Conservation (phyloP, 768 basidiomycete species). For the Gautieria morchelliformis region DNA sequence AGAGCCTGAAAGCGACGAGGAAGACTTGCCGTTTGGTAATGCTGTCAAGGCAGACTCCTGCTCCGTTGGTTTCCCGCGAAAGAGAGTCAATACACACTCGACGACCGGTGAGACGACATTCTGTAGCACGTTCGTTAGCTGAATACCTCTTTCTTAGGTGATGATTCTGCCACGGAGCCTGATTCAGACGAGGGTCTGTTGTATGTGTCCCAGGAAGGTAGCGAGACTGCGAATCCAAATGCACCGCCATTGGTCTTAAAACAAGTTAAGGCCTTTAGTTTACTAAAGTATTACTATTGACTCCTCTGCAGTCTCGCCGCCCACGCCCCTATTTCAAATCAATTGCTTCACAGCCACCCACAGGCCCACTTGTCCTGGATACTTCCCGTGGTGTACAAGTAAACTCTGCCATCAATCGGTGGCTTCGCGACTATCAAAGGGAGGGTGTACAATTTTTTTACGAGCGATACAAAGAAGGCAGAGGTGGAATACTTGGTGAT, state of each 20-base stretch:
- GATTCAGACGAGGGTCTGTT: slow-evolving; percentile 25
- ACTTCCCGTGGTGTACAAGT: slow-evolving; percentile 36
- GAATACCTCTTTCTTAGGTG: background rate
- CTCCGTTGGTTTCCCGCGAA: background rate
- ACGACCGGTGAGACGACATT: background rate
- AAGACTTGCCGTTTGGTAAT: background rate
- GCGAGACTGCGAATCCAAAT: slow-evolving; percentile 27
- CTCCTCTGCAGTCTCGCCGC: slow-evolving; percentile 24
- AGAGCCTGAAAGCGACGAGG: slow-evolving; percentile 5
- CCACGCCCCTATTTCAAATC: slow-evolving; percentile 51
- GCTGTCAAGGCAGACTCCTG: background rate
- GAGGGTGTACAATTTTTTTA: slow-evolving; percentile 81
- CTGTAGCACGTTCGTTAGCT: background rate
- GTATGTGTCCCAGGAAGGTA: background rate
- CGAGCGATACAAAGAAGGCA: slow-evolving; percentile 50
- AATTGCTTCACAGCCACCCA: slow-evolving; percentile 29
- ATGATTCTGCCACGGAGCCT: slow-evolving; percentile 38
- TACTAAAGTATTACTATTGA: background rate
- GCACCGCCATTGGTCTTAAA: background rate
- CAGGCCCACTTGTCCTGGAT: slow-evolving; percentile 45
- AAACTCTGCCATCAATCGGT: slow-evolving; percentile 69
- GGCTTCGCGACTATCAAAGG: slow-evolving; percentile 84
- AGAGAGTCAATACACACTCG: background rate
- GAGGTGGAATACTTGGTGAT: slow-evolving; percentile 84
- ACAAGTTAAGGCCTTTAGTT: slow-evolving; percentile 13